These are phyloP conservation scores for Mycogone perniciosa DNA, from an alignment of 2,329 filamentous ascomycete genomes.

Conservation along the genomic window DNA sequence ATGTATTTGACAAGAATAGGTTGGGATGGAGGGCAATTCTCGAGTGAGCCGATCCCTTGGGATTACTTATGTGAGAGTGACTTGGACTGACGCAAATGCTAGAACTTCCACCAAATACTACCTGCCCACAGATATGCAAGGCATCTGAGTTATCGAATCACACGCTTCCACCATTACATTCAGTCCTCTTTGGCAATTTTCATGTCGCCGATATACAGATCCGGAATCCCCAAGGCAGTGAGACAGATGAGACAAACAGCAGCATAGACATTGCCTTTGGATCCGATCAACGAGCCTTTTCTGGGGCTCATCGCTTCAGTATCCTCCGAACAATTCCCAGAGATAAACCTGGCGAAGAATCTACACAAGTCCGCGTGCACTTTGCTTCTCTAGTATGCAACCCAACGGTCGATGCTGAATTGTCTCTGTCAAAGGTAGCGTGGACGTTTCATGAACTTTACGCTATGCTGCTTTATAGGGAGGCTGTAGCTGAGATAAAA, in stretches of 20 bases:
- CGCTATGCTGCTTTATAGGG: constrained; percentile 21
- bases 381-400: constrained; percentile 22
- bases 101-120: not conserved
- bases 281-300: constrained; percentile 19
- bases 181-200: constrained; percentile 22
- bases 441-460: constrained; percentile 21
- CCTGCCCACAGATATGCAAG: constrained; percentile 15
- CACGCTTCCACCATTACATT: constrained; percentile 15
- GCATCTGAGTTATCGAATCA: constrained; percentile 15
- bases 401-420: constrained; percentile 16
- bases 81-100: not conserved
- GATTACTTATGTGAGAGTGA: too few relatives aligned
- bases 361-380: constrained; percentile 15
- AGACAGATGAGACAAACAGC: constrained; percentile 14
- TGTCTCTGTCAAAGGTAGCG: constrained; percentile 12
- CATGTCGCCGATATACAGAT: constrained; percentile 19
- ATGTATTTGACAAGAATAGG: constrained; percentile 4
- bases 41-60: not conserved
- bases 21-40: constrained; percentile 3
- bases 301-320: constrained; percentile 25
- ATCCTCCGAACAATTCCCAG: constrained; percentile 15
- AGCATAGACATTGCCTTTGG: constrained; percentile 26
- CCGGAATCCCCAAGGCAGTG: not conserved
- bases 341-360: not conserved
- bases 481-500: constrained; percentile 19